A percentile compares a stretch with the other conserved stretches of the same genome.
Conservation (phyloP, 495 filamentous ascomycete genomes). For the Achaetomiella virescens region DNA sequence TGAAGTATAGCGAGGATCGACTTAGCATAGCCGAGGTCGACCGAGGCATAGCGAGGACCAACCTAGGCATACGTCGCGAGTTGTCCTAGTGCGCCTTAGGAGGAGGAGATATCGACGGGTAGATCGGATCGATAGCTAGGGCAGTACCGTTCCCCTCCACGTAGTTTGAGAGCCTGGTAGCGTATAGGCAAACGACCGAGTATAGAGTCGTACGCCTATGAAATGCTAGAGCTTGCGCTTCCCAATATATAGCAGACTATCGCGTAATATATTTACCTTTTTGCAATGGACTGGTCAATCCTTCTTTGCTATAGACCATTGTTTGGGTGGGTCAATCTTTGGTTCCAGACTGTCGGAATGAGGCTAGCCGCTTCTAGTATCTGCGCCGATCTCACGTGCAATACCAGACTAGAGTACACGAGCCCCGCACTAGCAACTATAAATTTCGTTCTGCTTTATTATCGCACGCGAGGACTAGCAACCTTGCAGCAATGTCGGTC, state of each 20-base stretch:
- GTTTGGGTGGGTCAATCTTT: no score
- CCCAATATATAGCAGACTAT: background rate
- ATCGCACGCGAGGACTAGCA: no score
- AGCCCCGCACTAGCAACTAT: no score
- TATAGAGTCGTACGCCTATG: background rate
- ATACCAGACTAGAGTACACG: no score
- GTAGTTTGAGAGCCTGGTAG: slow-evolving; percentile 8
- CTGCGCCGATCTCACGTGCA: no score
- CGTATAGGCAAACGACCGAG: background rate
- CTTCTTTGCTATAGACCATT: background rate
- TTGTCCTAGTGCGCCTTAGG: slow-evolving; percentile 2
- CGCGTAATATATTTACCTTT: slow-evolving; percentile 1
- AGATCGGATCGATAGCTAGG: background rate
- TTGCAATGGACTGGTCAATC: background rate
- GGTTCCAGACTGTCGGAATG: no score
- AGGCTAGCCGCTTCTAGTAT: no score
- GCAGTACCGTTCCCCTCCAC: slow-evolving; percentile 2
- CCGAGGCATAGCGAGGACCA: background rate
- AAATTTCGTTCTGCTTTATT: no score
- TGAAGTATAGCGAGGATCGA: background rate
- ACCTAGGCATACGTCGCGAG: background rate
- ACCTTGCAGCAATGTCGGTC: no score
- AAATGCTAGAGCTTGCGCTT: background rate
- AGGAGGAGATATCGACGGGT: slow-evolving; percentile 6
- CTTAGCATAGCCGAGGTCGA: background rate